These are phyloP conservation scores for Wickerhamomyces bovis DNA, from an alignment of 805 yeast species.

Conservation along the genomic window DNA sequence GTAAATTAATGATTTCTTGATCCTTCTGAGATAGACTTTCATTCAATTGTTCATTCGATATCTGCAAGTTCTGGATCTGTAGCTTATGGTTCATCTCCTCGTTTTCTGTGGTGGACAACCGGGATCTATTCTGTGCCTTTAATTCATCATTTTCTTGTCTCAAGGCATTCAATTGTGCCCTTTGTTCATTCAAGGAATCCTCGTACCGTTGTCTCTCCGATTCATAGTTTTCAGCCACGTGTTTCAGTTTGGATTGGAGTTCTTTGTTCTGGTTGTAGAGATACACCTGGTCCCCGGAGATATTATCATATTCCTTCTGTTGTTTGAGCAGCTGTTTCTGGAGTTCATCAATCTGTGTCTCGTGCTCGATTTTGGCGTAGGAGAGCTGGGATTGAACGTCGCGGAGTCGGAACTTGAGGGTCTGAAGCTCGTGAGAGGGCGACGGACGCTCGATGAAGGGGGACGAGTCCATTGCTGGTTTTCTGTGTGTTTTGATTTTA, in stretches of 20 bases:
- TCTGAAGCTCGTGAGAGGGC: conserved; percentile 16
- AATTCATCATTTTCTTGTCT: conserved; percentile 7
- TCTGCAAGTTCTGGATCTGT: background rate
- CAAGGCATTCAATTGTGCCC: conserved; percentile 12
- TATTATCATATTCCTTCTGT: conserved; percentile 12
- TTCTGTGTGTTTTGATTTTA: background rate
- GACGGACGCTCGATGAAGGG: background rate
- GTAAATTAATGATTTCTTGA: background rate
- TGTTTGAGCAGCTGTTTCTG: conserved; percentile 20
- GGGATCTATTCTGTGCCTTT: background rate
- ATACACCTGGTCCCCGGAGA: conserved; percentile 29
- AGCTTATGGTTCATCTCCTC: background rate
- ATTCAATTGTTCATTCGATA: background rate
- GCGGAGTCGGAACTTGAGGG: conserved; percentile 31
- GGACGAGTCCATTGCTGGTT: background rate
- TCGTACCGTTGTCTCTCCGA: conserved; percentile 21
- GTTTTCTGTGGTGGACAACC: background rate
- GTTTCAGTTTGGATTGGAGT: conserved; percentile 19
- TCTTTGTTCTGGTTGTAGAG: conserved; percentile 31
- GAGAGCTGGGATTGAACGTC: conserved; percentile 22
- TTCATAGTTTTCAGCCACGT: conserved; percentile 21
- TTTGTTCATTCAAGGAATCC: conserved; percentile 12
- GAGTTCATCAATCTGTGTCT: conserved; percentile 25
- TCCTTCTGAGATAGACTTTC: background rate
- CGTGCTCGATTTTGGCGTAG: conserved; percentile 25